Conservation (phyloP, 202 grass and related monocot genomes). For the Sporobolus alterniflorus region DNA sequence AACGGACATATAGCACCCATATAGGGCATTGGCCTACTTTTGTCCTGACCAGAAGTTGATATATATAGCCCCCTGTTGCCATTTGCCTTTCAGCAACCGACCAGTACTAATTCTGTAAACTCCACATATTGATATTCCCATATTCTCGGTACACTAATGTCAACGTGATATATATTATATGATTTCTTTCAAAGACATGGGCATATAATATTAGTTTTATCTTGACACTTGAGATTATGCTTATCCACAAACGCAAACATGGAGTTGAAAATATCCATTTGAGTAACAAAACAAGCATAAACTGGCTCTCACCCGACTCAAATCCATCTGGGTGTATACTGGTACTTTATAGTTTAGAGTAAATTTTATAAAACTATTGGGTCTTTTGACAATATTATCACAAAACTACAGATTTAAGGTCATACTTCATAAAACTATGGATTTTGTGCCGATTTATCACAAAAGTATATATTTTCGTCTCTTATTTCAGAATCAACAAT, state of each 20-base stretch:
- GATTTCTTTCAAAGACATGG: neutral
- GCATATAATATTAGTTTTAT: neutral
- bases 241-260: conserved; percentile 25
- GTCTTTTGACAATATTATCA: too few relatives aligned
- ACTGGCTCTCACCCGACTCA: neutral
- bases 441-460: too few relatives aligned
- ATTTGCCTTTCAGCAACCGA: neutral
- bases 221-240: conserved; percentile 10
- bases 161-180: neutral
- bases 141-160: neutral
- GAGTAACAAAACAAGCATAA: conserved; percentile 10
- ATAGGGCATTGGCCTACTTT: neutral
- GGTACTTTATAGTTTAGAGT: too few relatives aligned
- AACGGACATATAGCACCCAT: conserved; percentile 12
- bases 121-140: conserved; percentile 12
- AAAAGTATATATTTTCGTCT: too few relatives aligned
- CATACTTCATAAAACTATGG: too few relatives aligned
- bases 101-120: neutral
- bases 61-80: neutral
- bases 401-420: too few relatives aligned
- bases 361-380: too few relatives aligned
- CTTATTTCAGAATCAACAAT: too few relatives aligned
- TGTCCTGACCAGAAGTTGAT: neutral
- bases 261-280: conserved; percentile 13
- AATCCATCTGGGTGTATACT: neutral